Base-by-base conservation (phyloP, 2,329 filamentous ascomycete species). In the Coleophoma cylindrospora region DNA sequence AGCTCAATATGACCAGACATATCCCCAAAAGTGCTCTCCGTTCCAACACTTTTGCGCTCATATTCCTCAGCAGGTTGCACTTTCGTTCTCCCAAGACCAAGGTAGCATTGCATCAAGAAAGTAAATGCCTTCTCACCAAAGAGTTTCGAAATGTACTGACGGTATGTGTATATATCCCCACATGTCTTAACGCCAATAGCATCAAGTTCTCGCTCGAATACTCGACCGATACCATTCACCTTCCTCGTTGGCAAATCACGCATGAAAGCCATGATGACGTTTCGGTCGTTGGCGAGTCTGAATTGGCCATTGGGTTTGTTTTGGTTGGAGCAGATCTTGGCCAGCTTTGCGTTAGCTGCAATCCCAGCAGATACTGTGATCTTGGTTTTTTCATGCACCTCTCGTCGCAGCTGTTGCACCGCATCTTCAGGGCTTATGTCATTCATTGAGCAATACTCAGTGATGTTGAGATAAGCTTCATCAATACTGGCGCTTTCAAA, bases 231-330 rank as follows among this genome's bases (percentile, higher is more conserved):
- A 1, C 94, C 94, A 57, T 96, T 96, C 40, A 97, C 88, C 64
- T 96, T 96, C 34, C 94, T 80, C 1, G 90, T 91, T 0, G 91
- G 86, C 21, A 99, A 73, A 32, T 85, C 79, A 11, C 79, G 77
- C 87, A 97, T 96, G 64, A 96, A 97, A 0, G 77, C 71, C 79
- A 97, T 83, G 52, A 99, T 90, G 1, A 81, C 77, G 22, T 73
- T 70, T 10, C 91, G 79, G 38, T 95, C 85, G 47, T 78, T 87
- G 0, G 86, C 77, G 2, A 97, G 73, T 10, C 80, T 70, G 59
- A 87, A 97, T 64, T 97, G 94, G 0, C 94, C 94, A 60, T 99
- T 95, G 0, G 94, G 94, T 64, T 99, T 99, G 68, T 97, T 96
- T 66, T 87, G 82, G 64, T 99, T 96, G 15, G 90, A 95, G 60